Evolutionary conservation across 768 basidiomycete species (phyloP).

Genomic region (Termitomyces titanicus): DNA sequence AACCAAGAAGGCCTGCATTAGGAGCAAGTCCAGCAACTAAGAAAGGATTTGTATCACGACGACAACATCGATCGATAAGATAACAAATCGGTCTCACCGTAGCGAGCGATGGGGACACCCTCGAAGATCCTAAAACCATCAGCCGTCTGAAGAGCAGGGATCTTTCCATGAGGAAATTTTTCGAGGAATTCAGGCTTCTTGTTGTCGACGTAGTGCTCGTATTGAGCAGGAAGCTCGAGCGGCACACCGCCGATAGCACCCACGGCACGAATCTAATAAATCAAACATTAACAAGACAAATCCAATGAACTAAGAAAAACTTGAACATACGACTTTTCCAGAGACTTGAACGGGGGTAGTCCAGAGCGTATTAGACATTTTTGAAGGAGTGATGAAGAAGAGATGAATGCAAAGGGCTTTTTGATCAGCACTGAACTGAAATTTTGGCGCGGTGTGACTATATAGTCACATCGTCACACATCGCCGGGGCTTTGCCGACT

Average conservation of each 20-base stretch:
- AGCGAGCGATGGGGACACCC: constrained; percentile 76
- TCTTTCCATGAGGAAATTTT: constrained; percentile 81
- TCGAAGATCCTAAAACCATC: constrained; percentile 83
- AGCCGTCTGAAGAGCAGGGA: constrained; percentile 75
- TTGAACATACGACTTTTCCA: constrained; percentile 45
- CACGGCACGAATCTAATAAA: constrained; percentile 43
- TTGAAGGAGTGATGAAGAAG: constrained; percentile 25
- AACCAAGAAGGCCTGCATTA: constrained; percentile 76
- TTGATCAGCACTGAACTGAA: background rate
- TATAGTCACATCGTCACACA: background rate
- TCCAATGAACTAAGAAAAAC: background rate
- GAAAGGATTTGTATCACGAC: background rate
- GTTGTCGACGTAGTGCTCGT: constrained; percentile 64
- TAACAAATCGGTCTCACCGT: constrained; percentile 58
- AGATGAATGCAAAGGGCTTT: constrained; percentile 12
- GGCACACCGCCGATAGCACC: constrained; percentile 60
- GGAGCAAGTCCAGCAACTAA: constrained; percentile 75
- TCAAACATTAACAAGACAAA: constrained; percentile 3
- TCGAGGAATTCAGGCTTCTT: constrained; percentile 62
- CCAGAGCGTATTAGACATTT: constrained; percentile 62
- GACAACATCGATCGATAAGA: constrained; percentile 28
- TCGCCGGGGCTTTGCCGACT: background rate
- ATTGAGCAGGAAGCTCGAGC: constrained; percentile 47
- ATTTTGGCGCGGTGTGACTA: background rate
- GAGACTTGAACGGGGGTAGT: constrained; percentile 36